phyloP scores from a whole-genome alignment of 805 yeast species.

The Tetrapisispora fleetii region DNA sequence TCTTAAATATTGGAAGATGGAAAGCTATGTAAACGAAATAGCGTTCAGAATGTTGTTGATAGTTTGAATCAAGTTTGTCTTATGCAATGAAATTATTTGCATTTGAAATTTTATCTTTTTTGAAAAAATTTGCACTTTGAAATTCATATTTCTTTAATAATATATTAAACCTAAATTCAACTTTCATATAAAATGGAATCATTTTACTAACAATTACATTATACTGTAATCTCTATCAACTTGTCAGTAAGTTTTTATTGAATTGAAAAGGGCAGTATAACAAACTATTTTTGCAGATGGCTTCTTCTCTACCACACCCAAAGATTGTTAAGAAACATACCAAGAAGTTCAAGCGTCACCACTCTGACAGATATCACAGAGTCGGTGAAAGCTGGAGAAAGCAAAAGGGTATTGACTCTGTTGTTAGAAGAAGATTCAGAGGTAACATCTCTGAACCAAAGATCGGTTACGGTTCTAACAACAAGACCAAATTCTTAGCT shows the following conservation, averaged over 20 bases:
- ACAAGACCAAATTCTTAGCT: constrained; percentile 89
- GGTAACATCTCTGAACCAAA: constrained; percentile 98
- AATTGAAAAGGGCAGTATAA: background rate
- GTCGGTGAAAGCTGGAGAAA: constrained; percentile 99
- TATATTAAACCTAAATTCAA: background rate
- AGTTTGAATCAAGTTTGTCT: no score
- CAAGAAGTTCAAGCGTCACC: constrained; percentile 99
- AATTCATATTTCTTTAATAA: no score
- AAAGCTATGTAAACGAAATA: no score
- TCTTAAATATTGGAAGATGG: no score
- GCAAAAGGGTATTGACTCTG: constrained; percentile 99
- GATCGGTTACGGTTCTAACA: constrained; percentile 99
- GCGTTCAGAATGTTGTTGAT: no score
- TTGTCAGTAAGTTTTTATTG: background rate
- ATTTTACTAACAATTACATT: background rate
- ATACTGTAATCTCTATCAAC: background rate
- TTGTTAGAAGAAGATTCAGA: constrained; percentile 99
- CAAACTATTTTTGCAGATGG: constrained; percentile 44
- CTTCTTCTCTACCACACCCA: constrained; percentile 96
- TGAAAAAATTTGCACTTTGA: background rate
- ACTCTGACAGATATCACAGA: constrained; percentile 98
- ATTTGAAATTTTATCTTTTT: no score
- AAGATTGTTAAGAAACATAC: constrained; percentile 99
- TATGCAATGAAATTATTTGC: no score
- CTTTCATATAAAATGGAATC: no score